phyloP scores from a whole-genome alignment of 225 moss, liverwort and hornwort species.

The Lunularia cruciata region DNA sequence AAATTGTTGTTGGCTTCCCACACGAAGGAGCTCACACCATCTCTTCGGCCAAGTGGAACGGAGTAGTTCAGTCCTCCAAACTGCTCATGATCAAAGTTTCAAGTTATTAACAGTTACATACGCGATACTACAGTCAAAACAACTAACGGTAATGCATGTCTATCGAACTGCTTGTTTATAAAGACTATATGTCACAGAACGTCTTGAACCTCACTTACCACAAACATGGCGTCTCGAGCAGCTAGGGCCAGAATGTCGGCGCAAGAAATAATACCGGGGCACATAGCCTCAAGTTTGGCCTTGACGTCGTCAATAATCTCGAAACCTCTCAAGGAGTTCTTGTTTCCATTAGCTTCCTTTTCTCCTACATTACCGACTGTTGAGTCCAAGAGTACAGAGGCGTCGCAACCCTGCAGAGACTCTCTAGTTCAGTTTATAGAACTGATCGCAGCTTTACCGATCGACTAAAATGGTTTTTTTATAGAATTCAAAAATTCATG shows the following conservation, averaged over 20 bases:
- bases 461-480: too few relatives aligned
- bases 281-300: conserved; percentile 26
- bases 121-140: too few relatives aligned
- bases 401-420: conserved; percentile 49
- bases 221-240: conserved; percentile 36
- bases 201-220: conserved; percentile 22
- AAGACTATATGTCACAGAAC: too few relatives aligned
- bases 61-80: conserved; percentile 26
- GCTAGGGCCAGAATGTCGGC: conserved; percentile 39
- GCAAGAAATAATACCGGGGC: conserved; percentile 38
- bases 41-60: conserved; percentile 32
- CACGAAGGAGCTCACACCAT: background rate
- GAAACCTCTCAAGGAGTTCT: conserved; percentile 44
- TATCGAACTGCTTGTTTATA: too few relatives aligned
- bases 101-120: too few relatives aligned
- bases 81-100: too few relatives aligned
- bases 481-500: too few relatives aligned
- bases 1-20: background rate
- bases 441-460: too few relatives aligned
- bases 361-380: conserved; percentile 6
- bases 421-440: too few relatives aligned
- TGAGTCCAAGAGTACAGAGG: conserved; percentile 37
- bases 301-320: conserved; percentile 31
- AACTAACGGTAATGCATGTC: too few relatives aligned
- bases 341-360: conserved; percentile 32